phyloP scores from a whole-genome alignment of 1,139 yeast genomes.

The Nakaseomyces uthaithaninus region DNA sequence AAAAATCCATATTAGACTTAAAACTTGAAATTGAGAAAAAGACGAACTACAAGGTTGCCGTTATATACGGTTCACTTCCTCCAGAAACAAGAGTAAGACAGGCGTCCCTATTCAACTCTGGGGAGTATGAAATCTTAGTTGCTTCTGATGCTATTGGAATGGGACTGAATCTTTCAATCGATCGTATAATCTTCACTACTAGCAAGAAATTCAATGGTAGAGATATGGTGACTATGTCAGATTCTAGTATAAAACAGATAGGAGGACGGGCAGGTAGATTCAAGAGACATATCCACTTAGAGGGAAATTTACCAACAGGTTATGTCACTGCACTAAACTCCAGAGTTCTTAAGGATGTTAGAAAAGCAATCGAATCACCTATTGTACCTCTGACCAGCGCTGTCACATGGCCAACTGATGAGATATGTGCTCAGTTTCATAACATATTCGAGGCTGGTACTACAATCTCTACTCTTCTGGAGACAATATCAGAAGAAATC shows the following conservation, averaged over 20 bases:
- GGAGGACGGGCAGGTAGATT: conserved; percentile 96
- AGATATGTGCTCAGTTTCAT: conserved; percentile 40
- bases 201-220: conserved; percentile 65
- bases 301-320: conserved; percentile 37
- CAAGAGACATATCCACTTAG: conserved; percentile 27
- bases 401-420: conserved; percentile 62
- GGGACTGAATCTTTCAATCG: conserved; percentile 85
- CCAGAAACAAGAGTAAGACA: conserved; percentile 89
- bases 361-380: conserved; percentile 41
- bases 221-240: conserved; percentile 40
- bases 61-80: conserved; percentile 91
- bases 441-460: conserved; percentile 42
- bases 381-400: conserved; percentile 46
- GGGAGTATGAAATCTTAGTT: conserved; percentile 67
- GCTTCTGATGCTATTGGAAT: conserved; percentile 98
- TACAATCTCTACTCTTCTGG: conserved; percentile 39
- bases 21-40: conserved; percentile 57
- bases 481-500: conserved; percentile 41
- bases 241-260: conserved; percentile 76
- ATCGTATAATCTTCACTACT: conserved; percentile 67
- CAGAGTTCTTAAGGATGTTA: conserved; percentile 40
- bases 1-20: conserved; percentile 54
- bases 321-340: conserved; percentile 48
- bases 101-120: conserved; percentile 67
- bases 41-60: conserved; percentile 67